Conservation (phyloP, 169 alveolate genomes). For the Cryptosporidium ubiquitum region DNA sequence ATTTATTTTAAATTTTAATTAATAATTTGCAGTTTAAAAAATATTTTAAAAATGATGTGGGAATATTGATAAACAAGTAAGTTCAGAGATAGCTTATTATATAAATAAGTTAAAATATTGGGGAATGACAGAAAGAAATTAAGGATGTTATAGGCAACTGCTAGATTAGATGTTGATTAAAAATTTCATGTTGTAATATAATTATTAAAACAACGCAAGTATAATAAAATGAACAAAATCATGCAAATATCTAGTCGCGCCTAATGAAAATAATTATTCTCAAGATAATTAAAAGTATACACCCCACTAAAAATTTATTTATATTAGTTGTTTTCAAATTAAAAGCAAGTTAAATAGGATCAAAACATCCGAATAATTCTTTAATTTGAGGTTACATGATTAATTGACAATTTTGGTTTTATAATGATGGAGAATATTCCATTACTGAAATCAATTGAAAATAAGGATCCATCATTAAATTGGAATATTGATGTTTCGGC, state of each 20-base stretch:
- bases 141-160: background rate
- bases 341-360: background rate
- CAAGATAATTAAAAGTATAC: background rate
- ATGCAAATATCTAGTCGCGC: constrained; percentile 57
- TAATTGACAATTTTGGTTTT: background rate
- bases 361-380: background rate
- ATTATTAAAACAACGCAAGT: background rate
- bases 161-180: background rate
- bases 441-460: constrained; percentile 39
- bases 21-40: background rate
- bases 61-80: background rate
- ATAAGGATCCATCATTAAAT: constrained; percentile 64
- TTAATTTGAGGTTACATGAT: background rate
- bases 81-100: background rate
- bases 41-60: background rate
- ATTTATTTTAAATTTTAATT: background rate
- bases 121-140: background rate
- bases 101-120: background rate
- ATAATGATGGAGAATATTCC: constrained; percentile 32
- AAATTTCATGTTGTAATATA: background rate
- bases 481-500: constrained; percentile 75
- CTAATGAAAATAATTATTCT: background rate
- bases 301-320: constrained; percentile 35
- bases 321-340: background rate
- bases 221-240: background rate